A percentile compares a stretch with the other conserved stretches of the same genome.
Evolutionary conservation across 2,329 filamentous ascomycete species (phyloP).

Genomic region (Trichoderma koningii): DNA sequence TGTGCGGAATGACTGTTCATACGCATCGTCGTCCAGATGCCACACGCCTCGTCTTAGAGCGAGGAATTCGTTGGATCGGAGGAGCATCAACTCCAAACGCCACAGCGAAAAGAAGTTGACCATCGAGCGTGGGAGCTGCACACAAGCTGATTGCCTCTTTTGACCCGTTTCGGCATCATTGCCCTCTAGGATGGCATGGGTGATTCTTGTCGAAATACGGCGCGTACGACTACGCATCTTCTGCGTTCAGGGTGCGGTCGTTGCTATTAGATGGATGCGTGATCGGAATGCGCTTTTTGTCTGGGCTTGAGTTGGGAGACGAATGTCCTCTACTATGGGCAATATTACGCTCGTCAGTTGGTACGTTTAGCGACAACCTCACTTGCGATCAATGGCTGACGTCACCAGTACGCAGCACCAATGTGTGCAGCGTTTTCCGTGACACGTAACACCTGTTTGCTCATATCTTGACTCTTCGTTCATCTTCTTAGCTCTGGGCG

Average conservation of each 20-base stretch:
- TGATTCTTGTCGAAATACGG: neutral
- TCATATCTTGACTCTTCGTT: too few species aligned
- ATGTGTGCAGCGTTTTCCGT: neutral
- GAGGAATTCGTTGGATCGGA: neutral
- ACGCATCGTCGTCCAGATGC: neutral
- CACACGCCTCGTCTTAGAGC: neutral
- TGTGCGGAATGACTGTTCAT: neutral
- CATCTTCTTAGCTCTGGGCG: too few species aligned
- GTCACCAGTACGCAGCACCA: neutral
- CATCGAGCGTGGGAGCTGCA: neutral
- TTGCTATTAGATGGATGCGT: too few species aligned
- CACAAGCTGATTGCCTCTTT: neutral
- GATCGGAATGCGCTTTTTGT: too few species aligned
- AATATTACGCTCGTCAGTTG: too few species aligned
- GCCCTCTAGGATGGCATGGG: neutral
- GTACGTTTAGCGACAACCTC: neutral
- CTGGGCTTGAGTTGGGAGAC: too few species aligned
- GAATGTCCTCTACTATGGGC: too few species aligned
- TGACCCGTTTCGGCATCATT: neutral
- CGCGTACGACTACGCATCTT: neutral
- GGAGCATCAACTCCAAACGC: neutral
- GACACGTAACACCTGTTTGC: too few species aligned
- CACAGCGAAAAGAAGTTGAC: neutral
- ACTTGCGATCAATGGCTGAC: neutral
- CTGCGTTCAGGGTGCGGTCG: neutral